These are phyloP conservation scores for Globisporangium alternatum DNA, from an alignment of 352 stramenopile genomes.

Conservation along the genomic window DNA sequence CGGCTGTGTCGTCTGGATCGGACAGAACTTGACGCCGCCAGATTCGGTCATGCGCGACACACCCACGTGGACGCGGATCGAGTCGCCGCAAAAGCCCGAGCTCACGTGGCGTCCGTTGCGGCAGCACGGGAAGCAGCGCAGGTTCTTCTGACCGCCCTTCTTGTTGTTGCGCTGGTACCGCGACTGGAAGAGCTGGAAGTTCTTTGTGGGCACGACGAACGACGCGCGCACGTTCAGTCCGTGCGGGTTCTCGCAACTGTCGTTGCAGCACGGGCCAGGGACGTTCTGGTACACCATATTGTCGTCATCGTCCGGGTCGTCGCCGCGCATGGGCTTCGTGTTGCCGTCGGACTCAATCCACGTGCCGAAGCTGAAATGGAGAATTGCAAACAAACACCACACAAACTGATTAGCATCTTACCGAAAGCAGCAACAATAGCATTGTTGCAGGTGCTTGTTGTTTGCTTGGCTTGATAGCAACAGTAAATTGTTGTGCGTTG, in stretches of 20 bases:
- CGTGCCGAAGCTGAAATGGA: conserved; percentile 49
- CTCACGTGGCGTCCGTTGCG: conserved; percentile 77
- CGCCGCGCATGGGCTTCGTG: conserved; percentile 71
- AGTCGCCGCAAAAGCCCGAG: conserved; percentile 84
- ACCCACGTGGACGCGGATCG: conserved; percentile 78
- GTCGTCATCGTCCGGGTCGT: conserved; percentile 59
- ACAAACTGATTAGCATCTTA: not conserved
- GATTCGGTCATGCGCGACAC: conserved; percentile 74
- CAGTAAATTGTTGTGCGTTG: not conserved
- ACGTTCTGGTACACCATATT: conserved; percentile 78
- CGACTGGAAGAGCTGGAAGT: conserved; percentile 75
- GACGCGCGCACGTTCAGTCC: conserved; percentile 75
- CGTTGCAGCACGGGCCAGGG: conserved; percentile 72
- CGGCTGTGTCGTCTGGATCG: conserved; percentile 52
- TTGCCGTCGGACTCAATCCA: conserved; percentile 84
- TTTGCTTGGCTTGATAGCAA: not conserved
- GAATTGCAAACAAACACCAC: not conserved
- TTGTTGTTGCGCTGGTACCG: conserved; percentile 91
- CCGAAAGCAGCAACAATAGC: not conserved
- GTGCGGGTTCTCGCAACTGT: conserved; percentile 81
- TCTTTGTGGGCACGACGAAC: conserved; percentile 75
- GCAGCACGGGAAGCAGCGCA: conserved; percentile 86
- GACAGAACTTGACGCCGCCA: conserved; percentile 79
- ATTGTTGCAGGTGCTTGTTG: not conserved
- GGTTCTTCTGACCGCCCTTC: conserved; percentile 87